phyloP scores from a whole-genome alignment of 1,139 yeast genomes.

The Candida smagusa region DNA sequence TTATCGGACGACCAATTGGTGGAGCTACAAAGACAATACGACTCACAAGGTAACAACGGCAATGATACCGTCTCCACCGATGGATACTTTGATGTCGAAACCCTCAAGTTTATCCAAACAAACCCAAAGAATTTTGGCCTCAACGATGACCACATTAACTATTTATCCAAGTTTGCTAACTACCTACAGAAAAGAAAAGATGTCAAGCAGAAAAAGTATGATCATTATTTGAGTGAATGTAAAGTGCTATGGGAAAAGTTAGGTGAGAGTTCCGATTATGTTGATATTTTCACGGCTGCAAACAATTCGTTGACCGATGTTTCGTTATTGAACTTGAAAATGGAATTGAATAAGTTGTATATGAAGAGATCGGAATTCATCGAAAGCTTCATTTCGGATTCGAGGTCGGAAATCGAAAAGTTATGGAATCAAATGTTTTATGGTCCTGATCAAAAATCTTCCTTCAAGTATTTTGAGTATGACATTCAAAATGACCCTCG shows the following conservation, averaged over 20 bases:
- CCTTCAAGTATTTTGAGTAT: slow-evolving; percentile 34
- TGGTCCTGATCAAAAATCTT: slow-evolving; percentile 40
- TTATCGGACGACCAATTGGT: slow-evolving; percentile 34
- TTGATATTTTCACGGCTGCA: slow-evolving; percentile 32
- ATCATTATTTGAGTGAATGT: slow-evolving; percentile 35
- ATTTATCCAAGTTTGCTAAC: slow-evolving; percentile 26
- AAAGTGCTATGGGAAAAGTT: slow-evolving; percentile 49
- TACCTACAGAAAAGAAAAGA: slow-evolving; percentile 28
- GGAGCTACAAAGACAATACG: slow-evolving; percentile 30
- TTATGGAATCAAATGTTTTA: slow-evolving; percentile 65
- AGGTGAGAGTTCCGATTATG: slow-evolving; percentile 36
- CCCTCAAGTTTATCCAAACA: slow-evolving; percentile 31
- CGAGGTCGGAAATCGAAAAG: slow-evolving; percentile 54
- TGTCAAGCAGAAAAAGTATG: slow-evolving; percentile 33
- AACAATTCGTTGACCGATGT: slow-evolving; percentile 39
- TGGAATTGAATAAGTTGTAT: slow-evolving; percentile 57
- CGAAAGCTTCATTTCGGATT: slow-evolving; percentile 62
- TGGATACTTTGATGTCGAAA: slow-evolving; percentile 34
- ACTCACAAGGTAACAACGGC: slow-evolving; percentile 8
- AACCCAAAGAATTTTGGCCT: slow-evolving; percentile 44
- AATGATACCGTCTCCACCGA: slow-evolving; percentile 16
- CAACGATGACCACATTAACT: slow-evolving; percentile 31
- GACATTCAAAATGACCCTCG: slow-evolving; percentile 37
- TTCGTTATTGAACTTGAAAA: slow-evolving; percentile 39
- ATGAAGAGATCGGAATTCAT: slow-evolving; percentile 61